Conservation (phyloP, 1,139 yeast genomes). For the Blastobotrys indianensis region DNA sequence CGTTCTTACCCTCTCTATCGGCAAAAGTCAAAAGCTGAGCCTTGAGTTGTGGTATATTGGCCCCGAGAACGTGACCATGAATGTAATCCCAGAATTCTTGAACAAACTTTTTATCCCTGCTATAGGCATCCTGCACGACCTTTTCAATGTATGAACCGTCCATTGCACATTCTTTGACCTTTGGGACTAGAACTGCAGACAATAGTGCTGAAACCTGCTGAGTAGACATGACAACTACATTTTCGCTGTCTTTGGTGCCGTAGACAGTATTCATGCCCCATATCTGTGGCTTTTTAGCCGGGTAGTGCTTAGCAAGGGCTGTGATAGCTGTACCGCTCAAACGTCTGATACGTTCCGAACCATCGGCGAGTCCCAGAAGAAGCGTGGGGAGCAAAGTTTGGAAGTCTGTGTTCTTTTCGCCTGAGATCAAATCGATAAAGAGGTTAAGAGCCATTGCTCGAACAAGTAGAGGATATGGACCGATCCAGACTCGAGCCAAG, state of each 20-base stretch:
- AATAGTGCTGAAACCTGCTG: conserved; percentile 54
- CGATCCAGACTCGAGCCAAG: conserved; percentile 30
- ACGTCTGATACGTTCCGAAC: conserved; percentile 35
- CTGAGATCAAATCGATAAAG: conserved; percentile 18
- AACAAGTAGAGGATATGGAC: conserved; percentile 28
- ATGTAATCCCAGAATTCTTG: conserved; percentile 39
- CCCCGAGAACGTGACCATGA: conserved; percentile 44
- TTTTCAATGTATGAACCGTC: conserved; percentile 42
- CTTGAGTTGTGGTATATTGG: conserved; percentile 44
- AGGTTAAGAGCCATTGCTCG: conserved; percentile 28
- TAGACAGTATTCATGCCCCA: conserved; percentile 39
- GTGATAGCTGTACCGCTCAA: conserved; percentile 39
- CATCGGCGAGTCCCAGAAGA: conserved; percentile 27
- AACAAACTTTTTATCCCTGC: conserved; percentile 18
- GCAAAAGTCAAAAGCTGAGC: conserved; percentile 38
- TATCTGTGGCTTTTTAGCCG: conserved; percentile 38
- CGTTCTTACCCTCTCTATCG: conserved; percentile 36
- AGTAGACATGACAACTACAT: conserved; percentile 52
- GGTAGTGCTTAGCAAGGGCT: conserved; percentile 32
- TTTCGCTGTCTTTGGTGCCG: conserved; percentile 42
- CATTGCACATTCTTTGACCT: conserved; percentile 38
- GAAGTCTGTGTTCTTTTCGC: conserved; percentile 24
- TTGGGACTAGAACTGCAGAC: conserved; percentile 37
- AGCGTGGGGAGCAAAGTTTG: conserved; percentile 33
- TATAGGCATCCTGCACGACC: conserved; percentile 29